These are phyloP conservation scores for Lepidopterella palustris DNA, from an alignment of 495 filamentous ascomycete genomes.

Conservation along the genomic window DNA sequence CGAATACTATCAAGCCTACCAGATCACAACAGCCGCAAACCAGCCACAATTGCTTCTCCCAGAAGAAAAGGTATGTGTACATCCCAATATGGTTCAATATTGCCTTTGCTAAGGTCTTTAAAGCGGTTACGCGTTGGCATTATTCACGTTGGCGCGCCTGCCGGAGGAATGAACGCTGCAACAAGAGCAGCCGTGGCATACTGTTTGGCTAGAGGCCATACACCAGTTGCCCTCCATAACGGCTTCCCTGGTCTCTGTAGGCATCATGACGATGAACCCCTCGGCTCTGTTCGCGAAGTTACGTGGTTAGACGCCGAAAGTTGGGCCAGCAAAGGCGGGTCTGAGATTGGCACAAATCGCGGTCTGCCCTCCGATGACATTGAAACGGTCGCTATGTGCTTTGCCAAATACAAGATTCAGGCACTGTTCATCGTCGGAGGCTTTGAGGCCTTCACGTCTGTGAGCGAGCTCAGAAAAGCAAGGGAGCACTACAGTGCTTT, in stretches of 20 bases:
- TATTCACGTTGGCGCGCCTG: slow-evolving; percentile 94
- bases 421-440: slow-evolving; percentile 90
- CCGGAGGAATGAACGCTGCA: slow-evolving; percentile 98
- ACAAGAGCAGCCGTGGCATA: slow-evolving; percentile 94
- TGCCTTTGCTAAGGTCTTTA: not conserved
- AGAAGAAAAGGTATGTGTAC: slow-evolving; percentile 57
- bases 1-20: slow-evolving; percentile 84
- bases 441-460: slow-evolving; percentile 92
- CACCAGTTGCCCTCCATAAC: slow-evolving; percentile 87
- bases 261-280: slow-evolving; percentile 75
- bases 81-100: not conserved
- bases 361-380: slow-evolving; percentile 79
- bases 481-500: slow-evolving; percentile 72
- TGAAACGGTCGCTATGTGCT: slow-evolving; percentile 73
- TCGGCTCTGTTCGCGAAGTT: slow-evolving; percentile 76
- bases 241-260: slow-evolving; percentile 92
- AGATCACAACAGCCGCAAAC: slow-evolving; percentile 73
- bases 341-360: slow-evolving; percentile 96
- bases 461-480: slow-evolving; percentile 77
- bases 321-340: slow-evolving; percentile 95
- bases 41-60: slow-evolving; percentile 58
- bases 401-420: slow-evolving; percentile 81
- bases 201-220: slow-evolving; percentile 88
- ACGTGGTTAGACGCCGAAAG: slow-evolving; percentile 88
- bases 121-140: slow-evolving; percentile 90